Evolutionary conservation across 164 flowering plant genomes (phyloP).

Genomic region (Amborella trichopoda): DNA sequence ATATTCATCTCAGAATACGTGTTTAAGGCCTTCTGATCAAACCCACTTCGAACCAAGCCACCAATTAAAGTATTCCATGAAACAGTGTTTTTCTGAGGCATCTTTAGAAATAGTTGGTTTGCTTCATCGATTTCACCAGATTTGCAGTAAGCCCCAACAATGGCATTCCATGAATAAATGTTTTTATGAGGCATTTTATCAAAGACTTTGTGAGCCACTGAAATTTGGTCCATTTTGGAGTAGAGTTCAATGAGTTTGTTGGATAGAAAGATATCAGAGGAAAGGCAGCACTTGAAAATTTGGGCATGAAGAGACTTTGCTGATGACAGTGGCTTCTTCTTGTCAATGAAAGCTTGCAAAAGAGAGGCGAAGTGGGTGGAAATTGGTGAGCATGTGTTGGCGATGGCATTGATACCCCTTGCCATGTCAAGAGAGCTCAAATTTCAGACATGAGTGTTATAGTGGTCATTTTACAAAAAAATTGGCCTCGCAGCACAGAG

Average conservation of each 20-base stretch:
- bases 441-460: no score
- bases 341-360: conserved; percentile 47
- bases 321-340: conserved; percentile 18
- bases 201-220: conserved; percentile 29
- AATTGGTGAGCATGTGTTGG: no score
- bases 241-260: conserved; percentile 66
- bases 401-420: no score
- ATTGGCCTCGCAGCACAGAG: no score
- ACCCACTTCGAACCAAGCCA: conserved; percentile 31
- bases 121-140: conserved; percentile 25
- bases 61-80: conserved; percentile 64
- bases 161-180: conserved; percentile 54
- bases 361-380: conserved; percentile 25
- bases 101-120: conserved; percentile 28
- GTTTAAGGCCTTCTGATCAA: conserved; percentile 28
- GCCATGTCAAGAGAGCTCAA: no score
- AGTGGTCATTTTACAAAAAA: no score
- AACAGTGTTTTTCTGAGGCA: conserved; percentile 58
- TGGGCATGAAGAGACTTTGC: conserved; percentile 54
- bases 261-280: conserved; percentile 35
- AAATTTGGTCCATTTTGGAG: conserved; percentile 23
- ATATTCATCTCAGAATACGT: conserved; percentile 33
- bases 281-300: conserved; percentile 29
- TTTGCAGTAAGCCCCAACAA: conserved; percentile 34
- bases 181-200: conserved; percentile 43